Base-by-base conservation (phyloP, 2,329 filamentous ascomycete genomes). In the Eutypella sp. region DNA sequence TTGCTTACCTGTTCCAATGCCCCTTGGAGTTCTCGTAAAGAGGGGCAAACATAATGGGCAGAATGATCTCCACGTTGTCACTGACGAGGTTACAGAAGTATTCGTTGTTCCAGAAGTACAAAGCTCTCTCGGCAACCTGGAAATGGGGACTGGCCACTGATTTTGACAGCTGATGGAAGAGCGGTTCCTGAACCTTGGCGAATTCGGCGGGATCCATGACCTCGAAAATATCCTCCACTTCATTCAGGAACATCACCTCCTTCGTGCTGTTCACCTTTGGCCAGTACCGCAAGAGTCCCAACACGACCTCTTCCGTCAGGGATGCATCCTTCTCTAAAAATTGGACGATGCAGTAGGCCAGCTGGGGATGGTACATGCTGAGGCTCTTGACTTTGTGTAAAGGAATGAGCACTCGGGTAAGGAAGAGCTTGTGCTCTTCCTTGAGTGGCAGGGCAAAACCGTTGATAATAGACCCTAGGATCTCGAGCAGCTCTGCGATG, bases 51-150 rank as follows among this genome's bases (percentile, higher is more conserved):
- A 99, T 99, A 64, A 99, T 99, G 3, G 93, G 93, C 38, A 99
- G 76, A 58, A 99, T 99, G 40, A 96, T 92, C 62, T 97, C 92
- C 45, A 99, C 93, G 60, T 99, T 99, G 70, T 99, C 93, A 73
- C 91, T 96, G 56, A 99, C 93, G 48, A 99, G 77, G 63, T 97
- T 99, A 76, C 93, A 99, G 72, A 99, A 99, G 67, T 99, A 99
- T 67, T 99, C 93, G 63, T 99, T 99, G 76, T 99, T 99, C 93
- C 93, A 99, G 74, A 99, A 99, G 72, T 99, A 99, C 23, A 99
- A 78, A 5, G 93, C 93, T 55, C 93, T 84, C 71, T 99, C 93
- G 16, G 93, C 93, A 47, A 99, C 93, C 75, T 99, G 93, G 73
- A 99, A 99, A 69, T 99, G 93, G 41, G 93, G 93, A 64, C 93